Conservation (phyloP, 2,329 filamentous ascomycete species). For the Xylogone sp. region DNA sequence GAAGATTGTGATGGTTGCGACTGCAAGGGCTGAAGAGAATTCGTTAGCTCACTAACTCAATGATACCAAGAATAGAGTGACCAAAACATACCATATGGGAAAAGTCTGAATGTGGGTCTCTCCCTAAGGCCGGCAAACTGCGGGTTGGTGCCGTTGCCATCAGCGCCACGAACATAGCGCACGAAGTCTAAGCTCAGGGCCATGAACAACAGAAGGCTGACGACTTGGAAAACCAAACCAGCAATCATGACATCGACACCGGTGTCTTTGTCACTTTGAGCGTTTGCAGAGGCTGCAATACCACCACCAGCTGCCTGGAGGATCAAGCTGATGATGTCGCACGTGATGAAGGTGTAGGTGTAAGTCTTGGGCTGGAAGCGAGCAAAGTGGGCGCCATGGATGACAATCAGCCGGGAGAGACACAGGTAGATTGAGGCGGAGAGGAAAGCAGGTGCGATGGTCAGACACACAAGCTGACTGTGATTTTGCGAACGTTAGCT, state of each 20-base stretch:
- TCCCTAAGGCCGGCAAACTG: constrained; percentile 7
- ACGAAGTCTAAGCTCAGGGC: constrained; percentile 12
- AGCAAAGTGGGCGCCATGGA: constrained; percentile 43
- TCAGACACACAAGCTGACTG: constrained; percentile 48
- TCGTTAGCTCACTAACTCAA: too few species aligned
- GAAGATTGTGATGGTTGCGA: constrained; percentile 53
- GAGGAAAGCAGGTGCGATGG: constrained; percentile 53
- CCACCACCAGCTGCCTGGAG: constrained; percentile 55
- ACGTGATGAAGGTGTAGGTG: constrained; percentile 56
- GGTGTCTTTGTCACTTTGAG: constrained; percentile 6
- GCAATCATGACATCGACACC: constrained; percentile 45
- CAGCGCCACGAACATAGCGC: constrained; percentile 3
- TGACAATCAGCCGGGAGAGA: constrained; percentile 52
- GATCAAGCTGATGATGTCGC: constrained; percentile 52
- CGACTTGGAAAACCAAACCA: constrained; percentile 54
- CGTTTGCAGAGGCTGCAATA: constrained; percentile 42
- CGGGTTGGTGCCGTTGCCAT: constrained; percentile 11
- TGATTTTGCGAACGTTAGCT: too few species aligned
- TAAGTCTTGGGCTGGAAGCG: constrained; percentile 42
- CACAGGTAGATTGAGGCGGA: constrained; percentile 53
- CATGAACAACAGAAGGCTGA: constrained; percentile 36
- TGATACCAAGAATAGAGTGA: too few species aligned
- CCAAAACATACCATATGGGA: too few species aligned
- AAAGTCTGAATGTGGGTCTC: too few species aligned
- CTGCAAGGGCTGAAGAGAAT: constrained; percentile 28